Percentiles rank a stretch among this genome's conserved stretches.
phyloP scores from a whole-genome alignment of 495 filamentous ascomycete genomes.

The Penicillium soppii region DNA sequence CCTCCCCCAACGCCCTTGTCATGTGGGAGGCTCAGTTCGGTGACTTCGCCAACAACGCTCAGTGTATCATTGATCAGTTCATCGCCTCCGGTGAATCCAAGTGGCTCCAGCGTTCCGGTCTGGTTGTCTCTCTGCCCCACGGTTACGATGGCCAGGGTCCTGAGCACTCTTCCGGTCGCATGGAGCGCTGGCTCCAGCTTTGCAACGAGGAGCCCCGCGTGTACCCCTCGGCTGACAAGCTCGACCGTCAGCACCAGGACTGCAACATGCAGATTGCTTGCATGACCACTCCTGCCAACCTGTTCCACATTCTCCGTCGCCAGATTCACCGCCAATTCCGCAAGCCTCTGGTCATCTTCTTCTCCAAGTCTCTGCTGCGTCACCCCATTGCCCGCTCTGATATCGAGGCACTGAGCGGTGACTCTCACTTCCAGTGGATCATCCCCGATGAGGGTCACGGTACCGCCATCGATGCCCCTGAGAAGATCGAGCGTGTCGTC shows the following conservation, averaged over 20 bases:
- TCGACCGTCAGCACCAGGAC: slow-evolving; percentile 97
- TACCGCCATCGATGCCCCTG: slow-evolving; percentile 67
- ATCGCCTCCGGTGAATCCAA: slow-evolving; percentile 96
- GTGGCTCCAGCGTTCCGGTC: slow-evolving; percentile 95
- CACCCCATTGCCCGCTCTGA: slow-evolving; percentile 87
- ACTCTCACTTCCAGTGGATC: slow-evolving; percentile 95
- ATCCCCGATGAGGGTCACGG: slow-evolving; percentile 84
- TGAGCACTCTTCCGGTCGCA: slow-evolving; percentile 95
- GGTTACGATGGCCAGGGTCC: slow-evolving; percentile 98
- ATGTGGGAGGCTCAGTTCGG: slow-evolving; percentile 99
- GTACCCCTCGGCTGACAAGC: slow-evolving; percentile 81
- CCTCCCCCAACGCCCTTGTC: slow-evolving; percentile 92
- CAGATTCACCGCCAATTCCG: slow-evolving; percentile 99
- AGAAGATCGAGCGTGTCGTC: slow-evolving; percentile 91
- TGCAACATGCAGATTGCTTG: slow-evolving; percentile 98
- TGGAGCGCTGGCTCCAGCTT: slow-evolving; percentile 96
- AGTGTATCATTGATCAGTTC: slow-evolving; percentile 99
- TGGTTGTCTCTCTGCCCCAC: slow-evolving; percentile 92
- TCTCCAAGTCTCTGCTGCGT: slow-evolving; percentile 91
- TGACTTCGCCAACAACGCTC: slow-evolving; percentile 98
- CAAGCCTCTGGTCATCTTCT: slow-evolving; percentile 96
- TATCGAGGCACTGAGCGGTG: slow-evolving; percentile 84
- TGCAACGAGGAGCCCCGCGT: slow-evolving; percentile 97
- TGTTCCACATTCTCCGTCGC: slow-evolving; percentile 93
- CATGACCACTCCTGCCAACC: slow-evolving; percentile 88